phyloP scores from a whole-genome alignment of 208 protist genomes.

The Wallacemonas rigidus region DNA sequence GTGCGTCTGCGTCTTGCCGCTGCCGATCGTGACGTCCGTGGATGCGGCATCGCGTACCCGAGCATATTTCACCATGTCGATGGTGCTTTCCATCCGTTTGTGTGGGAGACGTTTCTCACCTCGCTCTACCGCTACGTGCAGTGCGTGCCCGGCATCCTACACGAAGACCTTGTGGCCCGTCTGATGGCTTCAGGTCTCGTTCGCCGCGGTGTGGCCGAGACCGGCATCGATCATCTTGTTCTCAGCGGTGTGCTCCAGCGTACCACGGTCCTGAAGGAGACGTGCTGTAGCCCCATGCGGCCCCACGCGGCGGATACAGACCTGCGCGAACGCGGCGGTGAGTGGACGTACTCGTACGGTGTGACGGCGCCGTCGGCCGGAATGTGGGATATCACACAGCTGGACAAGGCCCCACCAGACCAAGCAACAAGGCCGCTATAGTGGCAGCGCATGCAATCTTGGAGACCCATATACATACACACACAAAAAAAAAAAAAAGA shows the following conservation, averaged over 20 bases:
- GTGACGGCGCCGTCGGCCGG: slow-evolving; percentile 14
- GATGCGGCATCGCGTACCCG: slow-evolving; percentile 44
- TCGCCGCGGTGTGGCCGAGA: slow-evolving; percentile 42
- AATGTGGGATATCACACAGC: slow-evolving; percentile 24
- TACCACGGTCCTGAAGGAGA: not conserved
- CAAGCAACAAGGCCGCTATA: not conserved
- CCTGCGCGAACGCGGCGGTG: no score
- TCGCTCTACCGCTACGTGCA: slow-evolving; percentile 59
- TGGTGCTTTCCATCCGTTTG: slow-evolving; percentile 74
- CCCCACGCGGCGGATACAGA: no score
- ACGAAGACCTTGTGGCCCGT: slow-evolving; percentile 39
- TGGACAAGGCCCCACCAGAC: slow-evolving; percentile 6
- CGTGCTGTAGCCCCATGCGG: not conserved
- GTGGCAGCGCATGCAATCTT: not conserved
- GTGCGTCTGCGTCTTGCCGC: not conserved
- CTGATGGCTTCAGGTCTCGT: slow-evolving; percentile 52
- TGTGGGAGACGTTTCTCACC: slow-evolving; percentile 70
- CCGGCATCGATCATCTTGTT: slow-evolving; percentile 57
- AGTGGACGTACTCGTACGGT: slow-evolving; percentile 12
- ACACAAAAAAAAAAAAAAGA: not conserved
- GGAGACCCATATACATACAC: not conserved
- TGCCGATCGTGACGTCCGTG: not conserved
- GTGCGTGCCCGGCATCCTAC: slow-evolving; percentile 53
- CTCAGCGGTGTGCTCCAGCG: slow-evolving; percentile 22
- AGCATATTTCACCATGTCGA: slow-evolving; percentile 89